Base-by-base conservation (phyloP, 2,329 filamentous ascomycete genomes). In the Cladobotryum protrusum region DNA sequence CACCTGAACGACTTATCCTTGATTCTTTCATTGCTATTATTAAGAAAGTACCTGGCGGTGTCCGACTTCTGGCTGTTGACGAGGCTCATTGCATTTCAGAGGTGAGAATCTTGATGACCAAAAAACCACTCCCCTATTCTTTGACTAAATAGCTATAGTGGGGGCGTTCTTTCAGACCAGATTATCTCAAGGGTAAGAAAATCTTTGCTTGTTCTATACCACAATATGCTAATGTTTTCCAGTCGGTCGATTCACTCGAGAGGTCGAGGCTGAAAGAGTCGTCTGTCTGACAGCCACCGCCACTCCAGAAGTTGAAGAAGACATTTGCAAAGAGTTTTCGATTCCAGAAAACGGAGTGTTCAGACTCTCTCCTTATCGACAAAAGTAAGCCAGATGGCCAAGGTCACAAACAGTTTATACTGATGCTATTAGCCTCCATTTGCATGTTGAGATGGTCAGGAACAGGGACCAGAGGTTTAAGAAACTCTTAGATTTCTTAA, bases 231-330 rank as follows among this genome's bases (percentile, higher is more conserved):
- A 13, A 37, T 12, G n/a, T 17, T 37, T 11, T n/a, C 35, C 12
- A 37, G 74, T 83, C 14, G 74, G 78, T 3, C 72, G 79, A 11
- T 83, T 83, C 45, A 72, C 71, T 2, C 62, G 71, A 14, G 79
- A 82, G 56, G 73, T 80, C 53, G 61, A 72, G 20, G 79, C 81
- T 0, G 78, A 83, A 57, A 68, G 78, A 14, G 77, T 83, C 4
- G 65, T 83, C 11, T 83, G 81, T 54, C 62, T 83, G 19, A 83
- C 79, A 1, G 79, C 79, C 3, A 83, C 79, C 1, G 79, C 79
- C 8, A 82, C 78, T 2, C 75, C 74, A 2, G 68, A 69, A 9
- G 79, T 83, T n/a, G 72, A 74, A 0, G 61, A 75, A 6, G 79
- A 82, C 48, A 72, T 83, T 20, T 74, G 78, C 54, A 63, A 69